Base-by-base conservation (phyloP, 148 eudicot genomes). In the Rhododendron simsii region DNA sequence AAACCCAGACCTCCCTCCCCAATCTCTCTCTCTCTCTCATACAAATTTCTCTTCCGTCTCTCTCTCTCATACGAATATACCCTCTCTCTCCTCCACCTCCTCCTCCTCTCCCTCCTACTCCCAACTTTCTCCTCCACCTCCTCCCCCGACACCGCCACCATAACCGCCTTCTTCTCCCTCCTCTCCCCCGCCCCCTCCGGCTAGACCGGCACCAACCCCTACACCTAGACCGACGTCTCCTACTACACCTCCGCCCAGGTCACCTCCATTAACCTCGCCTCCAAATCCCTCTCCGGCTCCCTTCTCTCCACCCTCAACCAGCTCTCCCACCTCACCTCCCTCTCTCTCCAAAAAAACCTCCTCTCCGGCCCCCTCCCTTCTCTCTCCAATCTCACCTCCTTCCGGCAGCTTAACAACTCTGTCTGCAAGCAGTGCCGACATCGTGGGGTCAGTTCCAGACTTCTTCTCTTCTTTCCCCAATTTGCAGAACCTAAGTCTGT, bases 361-460 rank as follows among this genome's bases (percentile, higher is more conserved):
- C 82, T 95, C 81, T 81, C 95, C 41, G 98, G 98, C 21, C 73
- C 91, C 0, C 2, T 95, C 87, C 92, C 14, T 61, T 61, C 69
- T 23, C 69, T 61, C 69, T 23, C 69, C n/a, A n/a, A n/a, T n/a
- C n/a, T n/a, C n/a, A n/a, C n/a, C n/a, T 44, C 77, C 4, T 91
- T 95, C 35, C 82, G 84, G 30, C 41, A 85, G 86, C 6, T 83
- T 94, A 26, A 87, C 77, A 2, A 76, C 65, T 0, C 87, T 94
- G 51, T 76, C 57, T 20, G 96, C 96, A 3, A 89, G 88, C 35
- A 89, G 28, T 15, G 87, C 90, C 0, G 89, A 87, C 47, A 51
- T 95, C 0, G 61, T 77, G 0, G 98, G 97, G 1, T 1, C 83
- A 0, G 83, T 95, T 3, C 98, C 97, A 0, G 98, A 95, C 15